Conservation (phyloP, 2,329 filamentous ascomycete genomes). For the Botrytis hyacinthi region DNA sequence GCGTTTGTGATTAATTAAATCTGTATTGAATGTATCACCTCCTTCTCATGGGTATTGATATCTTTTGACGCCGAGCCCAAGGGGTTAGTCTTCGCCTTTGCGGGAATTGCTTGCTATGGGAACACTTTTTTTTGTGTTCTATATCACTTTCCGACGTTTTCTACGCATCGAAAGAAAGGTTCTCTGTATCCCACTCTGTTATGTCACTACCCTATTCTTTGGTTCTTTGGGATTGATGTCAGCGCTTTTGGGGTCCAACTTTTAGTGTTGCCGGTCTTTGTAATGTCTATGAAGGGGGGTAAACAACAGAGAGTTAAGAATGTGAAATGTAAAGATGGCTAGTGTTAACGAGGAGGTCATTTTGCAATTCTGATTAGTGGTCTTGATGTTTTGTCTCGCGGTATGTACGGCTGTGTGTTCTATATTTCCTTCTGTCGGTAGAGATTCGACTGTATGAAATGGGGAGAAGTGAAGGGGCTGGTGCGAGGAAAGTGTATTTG, state of each 20-base stretch:
- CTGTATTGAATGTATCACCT: not conserved
- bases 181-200: not conserved
- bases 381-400: not conserved
- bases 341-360: not conserved
- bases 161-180: not conserved
- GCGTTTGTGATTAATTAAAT: not conserved
- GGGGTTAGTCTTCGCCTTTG: not conserved
- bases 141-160: not conserved
- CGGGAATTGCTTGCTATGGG: not conserved
- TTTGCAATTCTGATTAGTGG: not conserved
- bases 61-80: fast-evolving
- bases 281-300: too few relatives aligned
- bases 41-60: not conserved
- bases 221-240: not conserved
- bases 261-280: not conserved
- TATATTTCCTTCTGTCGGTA: not conserved
- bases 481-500: not conserved
- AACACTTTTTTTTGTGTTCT: fast-evolving
- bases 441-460: not conserved
- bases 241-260: not conserved
- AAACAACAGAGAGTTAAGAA: too few relatives aligned
- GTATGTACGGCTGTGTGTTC: not conserved
- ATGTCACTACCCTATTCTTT: not conserved
- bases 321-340: too few relatives aligned
- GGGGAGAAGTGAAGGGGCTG: not conserved